Percentiles rank a stretch among this genome's conserved stretches.
Conservation (phyloP, 1,139 yeast genomes). For the Diutina catenulata region DNA sequence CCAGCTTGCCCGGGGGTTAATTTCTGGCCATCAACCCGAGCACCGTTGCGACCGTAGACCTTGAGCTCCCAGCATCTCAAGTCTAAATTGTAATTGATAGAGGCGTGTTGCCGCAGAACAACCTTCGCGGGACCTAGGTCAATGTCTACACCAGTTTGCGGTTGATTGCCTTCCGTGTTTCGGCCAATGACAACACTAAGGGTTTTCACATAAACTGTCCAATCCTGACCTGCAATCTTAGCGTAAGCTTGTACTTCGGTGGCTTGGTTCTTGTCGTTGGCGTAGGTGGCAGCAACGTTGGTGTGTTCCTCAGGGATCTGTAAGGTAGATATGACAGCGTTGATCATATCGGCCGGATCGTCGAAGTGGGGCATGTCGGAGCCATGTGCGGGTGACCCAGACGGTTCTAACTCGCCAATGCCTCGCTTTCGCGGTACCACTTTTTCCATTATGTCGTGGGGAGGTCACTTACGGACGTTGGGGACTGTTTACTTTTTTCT, state of each 20-base stretch:
- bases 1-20: slow-evolving; percentile 28
- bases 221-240: slow-evolving; percentile 81
- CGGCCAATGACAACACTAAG: slow-evolving; percentile 74
- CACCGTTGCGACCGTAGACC: slow-evolving; percentile 84
- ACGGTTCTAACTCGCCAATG: slow-evolving; percentile 1
- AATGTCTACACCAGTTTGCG: slow-evolving; percentile 43
- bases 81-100: slow-evolving; percentile 64
- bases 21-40: slow-evolving; percentile 69
- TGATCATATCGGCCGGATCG: slow-evolving; percentile 41
- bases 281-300: slow-evolving; percentile 33
- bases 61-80: slow-evolving; percentile 76
- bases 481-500: no score
- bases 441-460: slow-evolving; percentile 2
- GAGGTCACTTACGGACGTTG: not conserved
- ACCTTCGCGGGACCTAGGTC: slow-evolving; percentile 96
- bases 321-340: slow-evolving; percentile 39
- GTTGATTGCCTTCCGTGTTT: slow-evolving; percentile 46
- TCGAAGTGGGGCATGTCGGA: slow-evolving; percentile 13
- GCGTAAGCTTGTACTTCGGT: slow-evolving; percentile 94
- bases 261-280: slow-evolving; percentile 64
- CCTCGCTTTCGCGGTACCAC: slow-evolving; percentile 4
- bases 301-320: slow-evolving; percentile 39
- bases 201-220: slow-evolving; percentile 92
- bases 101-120: slow-evolving; percentile 83
- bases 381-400: no score